Base-by-base conservation (phyloP, 2,329 filamentous ascomycete species). In the Dactylellina sp. region DNA sequence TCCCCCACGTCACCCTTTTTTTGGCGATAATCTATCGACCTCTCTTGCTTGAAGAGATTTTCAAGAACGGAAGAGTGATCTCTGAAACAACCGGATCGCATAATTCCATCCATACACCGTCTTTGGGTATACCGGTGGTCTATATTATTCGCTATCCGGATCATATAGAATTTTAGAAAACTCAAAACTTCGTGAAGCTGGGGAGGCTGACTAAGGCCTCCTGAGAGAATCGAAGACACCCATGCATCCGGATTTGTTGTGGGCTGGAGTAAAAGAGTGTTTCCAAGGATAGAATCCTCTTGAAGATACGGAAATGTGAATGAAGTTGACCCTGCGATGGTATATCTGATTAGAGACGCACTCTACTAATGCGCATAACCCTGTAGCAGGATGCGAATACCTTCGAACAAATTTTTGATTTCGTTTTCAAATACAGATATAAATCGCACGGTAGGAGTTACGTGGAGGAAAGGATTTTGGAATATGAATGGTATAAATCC, bases 101-200 rank as follows among this genome's bases (percentile, higher is more conserved):
- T 11, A 7, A 64, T 7, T 1, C n/a, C 11, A 47, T 64, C 60
- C 25, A 56, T 46, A 25, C 39, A 64, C n/a, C 32, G 22, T n/a
- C 47, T 37, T 39, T 55, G 47, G 9, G 46, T 24, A 22, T 1
- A 37, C 1, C 7, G 18, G 9, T 64, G 16, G n/a, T 64, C 60
- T 11, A 55, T 39, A 7, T 56, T 56, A 14, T 64, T 64, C 1
- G 60, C 55, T 2, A 64, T 16, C 12, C 60, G 47, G 39, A 56
- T 64, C 60, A 64, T 64, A 44, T 46, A 64, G 5, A 49, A 64
- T 47, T 64, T 64, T 22, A 64, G 25, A 32, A 64, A 47, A 37
- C 6, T 3, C 56, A 60, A 18, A 37, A 60, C 24, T 9, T 47
- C 40, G 7, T 4, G 11, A n/a, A 32, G 53, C 2, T 7, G 6